A percentile compares a stretch with the other conserved stretches of the same genome.
These are phyloP conservation scores for Chaetomium strumarium DNA, from an alignment of 2,329 filamentous ascomycete species.

Conservation along the genomic window DNA sequence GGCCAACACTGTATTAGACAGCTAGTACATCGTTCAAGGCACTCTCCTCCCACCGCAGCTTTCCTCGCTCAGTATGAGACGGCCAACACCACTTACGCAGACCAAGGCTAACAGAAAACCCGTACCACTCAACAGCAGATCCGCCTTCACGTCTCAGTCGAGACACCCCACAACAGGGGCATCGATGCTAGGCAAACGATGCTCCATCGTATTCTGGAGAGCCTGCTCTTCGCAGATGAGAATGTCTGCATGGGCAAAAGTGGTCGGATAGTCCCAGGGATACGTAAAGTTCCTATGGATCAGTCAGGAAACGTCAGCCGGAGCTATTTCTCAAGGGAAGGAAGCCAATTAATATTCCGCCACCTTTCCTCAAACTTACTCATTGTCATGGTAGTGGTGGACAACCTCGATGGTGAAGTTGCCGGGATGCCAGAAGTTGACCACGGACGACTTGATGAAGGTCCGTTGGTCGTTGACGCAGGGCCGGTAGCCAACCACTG, in stretches of 20 bases:
- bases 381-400: conserved; percentile 26
- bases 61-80: too few species aligned
- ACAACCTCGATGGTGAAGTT: conserved; percentile 25
- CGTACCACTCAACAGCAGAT: neutral
- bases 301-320: neutral
- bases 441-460: conserved; percentile 24
- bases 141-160: conserved; percentile 4
- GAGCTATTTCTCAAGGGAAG: neutral
- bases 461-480: conserved; percentile 12
- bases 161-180: conserved; percentile 14
- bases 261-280: conserved; percentile 22
- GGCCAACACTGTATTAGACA: too few species aligned
- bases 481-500: conserved; percentile 12
- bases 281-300: conserved; percentile 22
- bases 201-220: conserved; percentile 8
- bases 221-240: conserved; percentile 6
- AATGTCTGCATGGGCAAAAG: conserved; percentile 15
- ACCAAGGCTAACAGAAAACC: neutral
- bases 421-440: conserved; percentile 19
- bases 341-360: too few species aligned
- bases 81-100: too few species aligned
- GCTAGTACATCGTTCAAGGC: too few species aligned
- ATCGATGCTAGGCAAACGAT: conserved; percentile 14
- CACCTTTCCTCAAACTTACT: conserved; percentile 16
- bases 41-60: too few species aligned